Evolutionary conservation across 2,329 filamentous ascomycete genomes (phyloP).

Genomic region (Elsinoe arachidis): DNA sequence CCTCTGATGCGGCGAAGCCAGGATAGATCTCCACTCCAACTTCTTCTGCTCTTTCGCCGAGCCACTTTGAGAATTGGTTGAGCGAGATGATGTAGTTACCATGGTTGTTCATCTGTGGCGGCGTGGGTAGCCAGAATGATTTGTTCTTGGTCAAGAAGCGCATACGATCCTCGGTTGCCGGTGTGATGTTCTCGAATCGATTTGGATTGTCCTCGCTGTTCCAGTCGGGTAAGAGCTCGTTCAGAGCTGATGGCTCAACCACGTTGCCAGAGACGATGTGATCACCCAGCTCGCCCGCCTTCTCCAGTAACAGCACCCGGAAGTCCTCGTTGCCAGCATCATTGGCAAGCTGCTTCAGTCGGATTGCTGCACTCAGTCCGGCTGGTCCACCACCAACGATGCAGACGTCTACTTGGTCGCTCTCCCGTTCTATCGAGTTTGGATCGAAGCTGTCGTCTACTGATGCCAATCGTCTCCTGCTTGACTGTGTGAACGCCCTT

Average conservation of each 20-base stretch:
- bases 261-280: constrained; percentile 96
- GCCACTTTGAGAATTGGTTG: constrained; percentile 92
- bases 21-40: constrained; percentile 92
- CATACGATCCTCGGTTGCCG: constrained; percentile 79
- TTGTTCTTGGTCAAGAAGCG: constrained; percentile 78
- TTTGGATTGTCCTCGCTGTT: constrained; percentile 77
- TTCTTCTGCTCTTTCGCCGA: constrained; percentile 94
- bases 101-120: constrained; percentile 96
- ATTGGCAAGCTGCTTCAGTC: constrained; percentile 89
- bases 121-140: constrained; percentile 72
- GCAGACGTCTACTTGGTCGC: constrained; percentile 89
- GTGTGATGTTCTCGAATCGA: constrained; percentile 78
- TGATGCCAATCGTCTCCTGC: constrained; percentile 27
- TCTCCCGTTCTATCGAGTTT: constrained; percentile 66
- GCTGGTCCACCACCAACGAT: constrained; percentile 95
- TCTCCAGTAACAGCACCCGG: constrained; percentile 83
- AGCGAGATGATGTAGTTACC: constrained; percentile 96
- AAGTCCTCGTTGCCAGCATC: constrained; percentile 95
- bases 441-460: constrained; percentile 36
- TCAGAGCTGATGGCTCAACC: constrained; percentile 76
- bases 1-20: constrained; percentile 87
- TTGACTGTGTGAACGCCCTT: constrained; percentile 24
- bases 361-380: constrained; percentile 85
- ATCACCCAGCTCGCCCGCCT: constrained; percentile 87
- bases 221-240: constrained; percentile 92